Evolutionary conservation across 495 filamentous ascomycete genomes (phyloP), one percentile per base, ranked within the genome.

Genomic region (Cercophora scortea): DNA sequence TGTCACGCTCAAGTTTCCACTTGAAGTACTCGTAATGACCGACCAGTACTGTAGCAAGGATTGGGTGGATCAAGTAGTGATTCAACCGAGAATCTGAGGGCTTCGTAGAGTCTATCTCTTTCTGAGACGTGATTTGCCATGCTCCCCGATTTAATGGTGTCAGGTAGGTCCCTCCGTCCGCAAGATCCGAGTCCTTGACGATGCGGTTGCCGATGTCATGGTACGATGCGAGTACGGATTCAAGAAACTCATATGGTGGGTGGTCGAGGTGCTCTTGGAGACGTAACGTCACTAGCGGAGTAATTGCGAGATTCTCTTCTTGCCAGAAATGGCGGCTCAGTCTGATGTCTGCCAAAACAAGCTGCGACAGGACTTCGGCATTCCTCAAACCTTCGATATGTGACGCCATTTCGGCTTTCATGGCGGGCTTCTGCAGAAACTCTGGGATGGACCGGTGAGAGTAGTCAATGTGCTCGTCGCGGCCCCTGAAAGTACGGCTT

Each of bases 381-480:
- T 2, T 2, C 4, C 8, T 6, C 1, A 47, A 47, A 3, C 16
- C 45, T 6, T 15, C 32, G 32, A 35, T 13, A 17, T 47, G 13
- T 15, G 32, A 16, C 2, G 45, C 18, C 32, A 47, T 47, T 10
- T 47, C 45, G 15, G 25, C 32, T 10, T 47, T 35, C 1, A 47
- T 19, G 6, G 9, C n/a, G 3, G 32, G 32, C 13, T 2, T 35
- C 8, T 42, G n/a, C 13, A 52, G 50, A 16, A 52, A 52, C 12
- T 52, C 50, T 8, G 42, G 39, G 5, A 52, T 44, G 32, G 50
- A 52, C 4, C 50, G 50, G 33, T 52, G 50, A 2, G 50, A 39
- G 18, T 38, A 52, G 9, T 38, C 32, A 35, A 52, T 19, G 15
- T 25, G 25, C 2, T 25, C 25, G 25, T 5, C 25, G 5, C 2